Conservation (phyloP, 1,139 yeast genomes). For the Candida labiduridarum region DNA sequence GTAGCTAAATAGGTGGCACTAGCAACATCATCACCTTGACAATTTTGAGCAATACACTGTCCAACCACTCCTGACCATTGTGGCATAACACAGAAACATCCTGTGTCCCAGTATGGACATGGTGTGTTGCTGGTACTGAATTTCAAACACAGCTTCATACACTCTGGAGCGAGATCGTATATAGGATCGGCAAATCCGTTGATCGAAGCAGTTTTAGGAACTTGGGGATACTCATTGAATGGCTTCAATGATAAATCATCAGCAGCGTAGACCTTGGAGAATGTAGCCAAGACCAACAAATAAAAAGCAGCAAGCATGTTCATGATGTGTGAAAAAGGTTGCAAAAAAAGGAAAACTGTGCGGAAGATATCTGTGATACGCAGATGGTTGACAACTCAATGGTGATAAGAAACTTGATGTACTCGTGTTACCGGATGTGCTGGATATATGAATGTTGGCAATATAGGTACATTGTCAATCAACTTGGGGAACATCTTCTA, state of each 20-base stretch:
- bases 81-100: constrained; percentile 40
- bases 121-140: constrained; percentile 32
- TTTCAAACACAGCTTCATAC: constrained; percentile 25
- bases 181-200: constrained; percentile 43
- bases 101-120: constrained; percentile 42
- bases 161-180: constrained; percentile 24
- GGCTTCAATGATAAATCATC: neutral
- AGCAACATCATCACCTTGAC: constrained; percentile 38
- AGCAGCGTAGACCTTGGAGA: neutral
- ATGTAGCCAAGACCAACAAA: neutral
- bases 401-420: too few relatives aligned
- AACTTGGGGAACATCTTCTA: too few relatives aligned
- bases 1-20: constrained; percentile 41
- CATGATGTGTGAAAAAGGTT: too few relatives aligned
- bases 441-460: too few relatives aligned
- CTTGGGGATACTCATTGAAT: constrained; percentile 31
- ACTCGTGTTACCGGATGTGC: too few relatives aligned
- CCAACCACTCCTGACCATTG: constrained; percentile 31
- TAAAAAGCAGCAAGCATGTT: too few relatives aligned
- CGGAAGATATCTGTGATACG: too few relatives aligned
- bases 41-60: constrained; percentile 30
- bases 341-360: too few relatives aligned
- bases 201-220: constrained; percentile 35
- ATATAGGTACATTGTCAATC: too few relatives aligned
- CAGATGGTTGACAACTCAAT: too few relatives aligned